Percentiles rank a stretch among this genome's conserved stretches.
Evolutionary conservation across 106 monocot species (phyloP).

Genomic region (Amphibolis antarctica): DNA sequence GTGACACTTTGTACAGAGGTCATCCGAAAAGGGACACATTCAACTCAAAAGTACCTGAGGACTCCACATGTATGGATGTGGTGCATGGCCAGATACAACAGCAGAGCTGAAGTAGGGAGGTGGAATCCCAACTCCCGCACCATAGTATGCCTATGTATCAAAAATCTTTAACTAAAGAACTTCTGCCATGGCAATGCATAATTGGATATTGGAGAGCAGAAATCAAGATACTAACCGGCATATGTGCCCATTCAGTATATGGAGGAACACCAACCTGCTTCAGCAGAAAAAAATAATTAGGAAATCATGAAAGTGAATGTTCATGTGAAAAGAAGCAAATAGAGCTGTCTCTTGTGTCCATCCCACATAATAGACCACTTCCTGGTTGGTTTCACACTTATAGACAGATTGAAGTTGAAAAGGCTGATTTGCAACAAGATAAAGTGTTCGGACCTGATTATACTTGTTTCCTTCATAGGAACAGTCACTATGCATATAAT

Average conservation of each 20-base stretch:
- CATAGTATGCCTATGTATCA: slow-evolving; percentile 22
- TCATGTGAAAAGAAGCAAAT: background rate
- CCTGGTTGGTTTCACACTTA: too few relatives aligned
- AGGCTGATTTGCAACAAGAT: too few relatives aligned
- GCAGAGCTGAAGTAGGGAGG: slow-evolving; percentile 19
- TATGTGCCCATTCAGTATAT: slow-evolving; percentile 23
- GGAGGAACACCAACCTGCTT: slow-evolving; percentile 17
- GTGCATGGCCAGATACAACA: slow-evolving; percentile 16
- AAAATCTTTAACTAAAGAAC: background rate
- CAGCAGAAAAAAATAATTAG: slow-evolving; percentile 5
- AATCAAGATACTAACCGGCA: slow-evolving; percentile 12
- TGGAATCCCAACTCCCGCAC: slow-evolving; percentile 17
- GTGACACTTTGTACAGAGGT: background rate
- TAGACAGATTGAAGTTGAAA: too few relatives aligned
- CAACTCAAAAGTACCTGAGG: slow-evolving; percentile 14
- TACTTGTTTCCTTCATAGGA: too few relatives aligned
- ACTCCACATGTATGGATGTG: slow-evolving; percentile 28
- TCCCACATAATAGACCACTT: too few relatives aligned
- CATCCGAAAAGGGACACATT: background rate
- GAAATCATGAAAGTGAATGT: background rate
- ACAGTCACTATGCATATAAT: too few relatives aligned
- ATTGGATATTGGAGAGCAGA: background rate
- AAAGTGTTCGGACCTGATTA: too few relatives aligned
- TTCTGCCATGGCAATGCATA: background rate
- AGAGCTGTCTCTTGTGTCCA: background rate